A percentile compares a stretch with the other conserved stretches of the same genome.
phyloP scores from a whole-genome alignment of 176 grass and related monocot species.

The Eremochloa ophiuroides region DNA sequence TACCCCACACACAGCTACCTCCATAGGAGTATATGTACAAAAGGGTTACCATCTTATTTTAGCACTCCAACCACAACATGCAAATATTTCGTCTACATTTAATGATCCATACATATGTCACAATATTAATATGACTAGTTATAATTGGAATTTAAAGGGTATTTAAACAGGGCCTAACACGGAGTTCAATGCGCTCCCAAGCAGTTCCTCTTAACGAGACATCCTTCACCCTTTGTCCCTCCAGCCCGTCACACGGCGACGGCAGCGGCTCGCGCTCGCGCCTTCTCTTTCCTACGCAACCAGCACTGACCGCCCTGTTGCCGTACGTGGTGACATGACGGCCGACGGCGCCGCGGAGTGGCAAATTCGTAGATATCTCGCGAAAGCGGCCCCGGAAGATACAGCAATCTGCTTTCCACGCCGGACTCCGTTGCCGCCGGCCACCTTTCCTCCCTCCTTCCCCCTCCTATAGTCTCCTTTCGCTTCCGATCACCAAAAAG shows the following conservation, averaged over 20 bases:
- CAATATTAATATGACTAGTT: too few relatives aligned
- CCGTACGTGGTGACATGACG: not conserved
- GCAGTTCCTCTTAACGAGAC: not conserved
- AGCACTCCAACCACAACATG: too few relatives aligned
- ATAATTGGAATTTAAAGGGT: too few relatives aligned
- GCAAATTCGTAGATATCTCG: conserved; percentile 13
- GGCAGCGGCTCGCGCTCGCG: not conserved
- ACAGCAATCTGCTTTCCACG: conserved; percentile 35
- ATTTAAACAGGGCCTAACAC: too few relatives aligned
- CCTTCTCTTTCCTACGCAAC: not conserved
- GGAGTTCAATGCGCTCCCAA: not conserved
- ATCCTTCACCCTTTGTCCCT: not conserved
- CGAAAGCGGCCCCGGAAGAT: not conserved
- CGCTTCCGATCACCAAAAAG: conserved; percentile 24
- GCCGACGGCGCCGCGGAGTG: not conserved
- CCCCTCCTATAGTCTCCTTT: conserved; percentile 6
- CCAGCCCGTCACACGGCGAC: not conserved
- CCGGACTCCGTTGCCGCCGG: conserved; percentile 14
- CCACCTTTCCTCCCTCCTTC: conserved; percentile 26
- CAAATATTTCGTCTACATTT: too few relatives aligned
- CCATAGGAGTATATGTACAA: too few relatives aligned
- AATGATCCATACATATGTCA: too few relatives aligned
- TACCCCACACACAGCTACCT: too few relatives aligned
- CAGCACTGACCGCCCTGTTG: conserved; percentile 10
- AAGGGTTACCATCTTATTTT: too few relatives aligned